Evolutionary conservation across 805 yeast species (phyloP).

Genomic region (Aciculoconidium aculeatum): DNA sequence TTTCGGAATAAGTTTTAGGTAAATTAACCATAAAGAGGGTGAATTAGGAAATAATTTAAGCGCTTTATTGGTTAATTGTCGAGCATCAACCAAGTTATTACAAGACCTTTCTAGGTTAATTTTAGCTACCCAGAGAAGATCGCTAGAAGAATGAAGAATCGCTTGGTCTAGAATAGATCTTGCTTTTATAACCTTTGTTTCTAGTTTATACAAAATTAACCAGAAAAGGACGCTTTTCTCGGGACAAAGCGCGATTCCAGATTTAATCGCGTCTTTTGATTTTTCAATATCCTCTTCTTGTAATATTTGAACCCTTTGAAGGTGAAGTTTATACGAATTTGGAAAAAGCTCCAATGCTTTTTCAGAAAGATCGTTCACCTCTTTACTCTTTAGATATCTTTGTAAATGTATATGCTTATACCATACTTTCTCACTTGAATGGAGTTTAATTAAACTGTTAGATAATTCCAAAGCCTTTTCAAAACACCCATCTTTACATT

Average conservation of each 20-base stretch:
- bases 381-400: constrained; percentile 29
- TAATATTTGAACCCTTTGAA: constrained; percentile 59
- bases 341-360: constrained; percentile 48
- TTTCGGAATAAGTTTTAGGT: constrained; percentile 42
- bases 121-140: constrained; percentile 48
- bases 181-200: constrained; percentile 49
- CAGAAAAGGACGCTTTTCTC: too few species aligned
- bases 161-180: constrained; percentile 71
- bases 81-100: constrained; percentile 47
- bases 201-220: too few species aligned
- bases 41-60: constrained; percentile 53
- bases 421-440: constrained; percentile 44
- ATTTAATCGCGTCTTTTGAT: constrained; percentile 36
- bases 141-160: constrained; percentile 36
- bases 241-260: constrained; percentile 51
- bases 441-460: constrained; percentile 21
- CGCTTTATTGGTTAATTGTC: constrained; percentile 51
- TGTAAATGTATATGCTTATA: constrained; percentile 51
- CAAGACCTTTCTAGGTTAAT: constrained; percentile 50
- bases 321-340: constrained; percentile 43
- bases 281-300: constrained; percentile 23
- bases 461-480: constrained; percentile 37
- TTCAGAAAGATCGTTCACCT: constrained; percentile 26
- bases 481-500: constrained; percentile 38
- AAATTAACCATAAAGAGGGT: constrained; percentile 60